Evolutionary conservation across 768 basidiomycete genomes (phyloP).

Genomic region (Trametes gibbosa): DNA sequence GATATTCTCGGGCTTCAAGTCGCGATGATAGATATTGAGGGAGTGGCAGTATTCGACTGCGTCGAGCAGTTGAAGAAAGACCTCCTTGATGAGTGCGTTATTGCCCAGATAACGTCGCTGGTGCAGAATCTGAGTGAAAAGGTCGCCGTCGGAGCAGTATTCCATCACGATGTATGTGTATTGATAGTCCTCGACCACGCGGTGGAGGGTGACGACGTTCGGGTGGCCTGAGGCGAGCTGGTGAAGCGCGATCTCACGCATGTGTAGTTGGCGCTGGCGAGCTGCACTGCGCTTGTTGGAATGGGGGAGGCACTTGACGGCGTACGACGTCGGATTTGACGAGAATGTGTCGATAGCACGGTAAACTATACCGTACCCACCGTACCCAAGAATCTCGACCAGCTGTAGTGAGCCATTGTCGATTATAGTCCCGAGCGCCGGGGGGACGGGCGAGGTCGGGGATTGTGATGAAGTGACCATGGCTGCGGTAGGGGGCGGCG

Average conservation of each 20-base stretch:
- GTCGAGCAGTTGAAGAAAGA: constrained; percentile 92
- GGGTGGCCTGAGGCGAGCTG: constrained; percentile 72
- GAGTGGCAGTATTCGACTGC: constrained; percentile 92
- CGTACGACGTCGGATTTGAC: constrained; percentile 58
- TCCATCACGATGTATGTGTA: constrained; percentile 93
- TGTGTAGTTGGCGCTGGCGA: constrained; percentile 73
- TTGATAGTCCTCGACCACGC: constrained; percentile 78
- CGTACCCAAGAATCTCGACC: constrained; percentile 83
- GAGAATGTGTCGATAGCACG: constrained; percentile 64
- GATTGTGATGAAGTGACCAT: constrained; percentile 31
- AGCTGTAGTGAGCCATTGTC: constrained; percentile 82
- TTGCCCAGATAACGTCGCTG: constrained; percentile 79
- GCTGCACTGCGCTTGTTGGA: constrained; percentile 43
- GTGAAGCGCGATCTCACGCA: constrained; percentile 85
- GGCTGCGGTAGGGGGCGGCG: constrained; percentile 17
- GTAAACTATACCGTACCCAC: constrained; percentile 95
- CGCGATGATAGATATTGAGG: constrained; percentile 91
- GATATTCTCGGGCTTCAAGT: constrained; percentile 96
- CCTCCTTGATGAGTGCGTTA: constrained; percentile 78
- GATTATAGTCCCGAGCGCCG: constrained; percentile 72
- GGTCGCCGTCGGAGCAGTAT: constrained; percentile 85
- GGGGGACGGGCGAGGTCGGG: constrained; percentile 44
- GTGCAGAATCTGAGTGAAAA: constrained; percentile 87
- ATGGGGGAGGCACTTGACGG: constrained; percentile 88
- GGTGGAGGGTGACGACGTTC: constrained; percentile 84